Conservation (phyloP, 495 filamentous ascomycete genomes). For the Xylaria castorea region DNA sequence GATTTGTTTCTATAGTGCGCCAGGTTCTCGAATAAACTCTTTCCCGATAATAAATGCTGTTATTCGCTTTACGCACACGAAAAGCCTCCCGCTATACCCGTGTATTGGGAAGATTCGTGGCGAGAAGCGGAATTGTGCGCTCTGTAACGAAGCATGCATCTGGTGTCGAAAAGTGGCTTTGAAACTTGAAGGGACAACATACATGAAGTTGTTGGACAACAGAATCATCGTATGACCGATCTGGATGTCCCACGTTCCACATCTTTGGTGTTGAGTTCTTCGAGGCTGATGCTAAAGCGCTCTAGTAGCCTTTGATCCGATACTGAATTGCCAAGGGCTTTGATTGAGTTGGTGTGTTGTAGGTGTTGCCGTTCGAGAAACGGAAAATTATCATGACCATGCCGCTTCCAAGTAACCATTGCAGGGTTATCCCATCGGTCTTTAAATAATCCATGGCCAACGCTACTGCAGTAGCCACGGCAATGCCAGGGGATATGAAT, state of each 20-base stretch:
- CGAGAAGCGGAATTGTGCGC: neutral
- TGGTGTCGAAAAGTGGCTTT: slow-evolving; percentile 15
- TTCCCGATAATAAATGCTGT: neutral
- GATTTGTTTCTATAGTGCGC: neutral
- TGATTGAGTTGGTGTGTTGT: slow-evolving; percentile 14
- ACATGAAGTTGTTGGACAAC: slow-evolving; percentile 33
- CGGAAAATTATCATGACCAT: slow-evolving; percentile 22
- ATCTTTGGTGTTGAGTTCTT: slow-evolving; percentile 25
- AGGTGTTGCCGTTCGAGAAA: slow-evolving; percentile 22
- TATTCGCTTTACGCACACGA: neutral
- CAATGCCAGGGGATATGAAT: slow-evolving; percentile 17
- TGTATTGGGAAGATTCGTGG: slow-evolving; percentile 3
- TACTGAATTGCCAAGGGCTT: slow-evolving; percentile 5
- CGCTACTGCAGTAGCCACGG: slow-evolving; percentile 19
- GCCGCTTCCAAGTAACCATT: slow-evolving; percentile 13
- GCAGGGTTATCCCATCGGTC: slow-evolving; percentile 19
- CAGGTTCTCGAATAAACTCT: neutral
- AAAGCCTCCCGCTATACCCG: neutral
- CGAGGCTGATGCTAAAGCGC: slow-evolving; percentile 6
- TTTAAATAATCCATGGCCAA: slow-evolving; percentile 30
- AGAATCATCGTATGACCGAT: slow-evolving; percentile 32
- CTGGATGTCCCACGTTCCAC: slow-evolving; percentile 39
- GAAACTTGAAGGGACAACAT: slow-evolving; percentile 34
- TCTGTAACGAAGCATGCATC: neutral
- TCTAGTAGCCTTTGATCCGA: slow-evolving; percentile 9